Base-by-base conservation (phyloP, 1,284 basidiomycete species). In the Salmacisia buchloeana region DNA sequence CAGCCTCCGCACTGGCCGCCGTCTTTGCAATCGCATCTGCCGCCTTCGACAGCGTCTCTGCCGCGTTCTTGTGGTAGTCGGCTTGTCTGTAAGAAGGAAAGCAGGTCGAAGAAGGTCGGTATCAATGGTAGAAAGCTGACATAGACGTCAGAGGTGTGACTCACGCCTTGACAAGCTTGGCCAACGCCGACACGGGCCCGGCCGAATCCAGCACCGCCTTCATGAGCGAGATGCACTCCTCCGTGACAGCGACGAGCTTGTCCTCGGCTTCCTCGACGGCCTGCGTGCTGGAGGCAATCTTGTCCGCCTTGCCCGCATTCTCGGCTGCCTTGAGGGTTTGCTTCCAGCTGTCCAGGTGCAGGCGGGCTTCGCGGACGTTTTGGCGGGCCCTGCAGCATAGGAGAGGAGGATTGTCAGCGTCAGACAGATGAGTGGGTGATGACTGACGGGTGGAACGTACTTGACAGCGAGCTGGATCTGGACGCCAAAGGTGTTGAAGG, bases 171-270 rank as follows among this genome's bases (percentile, higher is more conserved):
- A 88, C 86, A 62, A 98, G 87, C 76, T 91, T 89, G 68, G 92
- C 92, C 59, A 98, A 81, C 82, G 93, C 91, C 85, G 91, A 92
- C 79, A 97, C 83, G 0, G 94, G 92, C 82, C 97, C 94, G 54
- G 94, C 94, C 82, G 97, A 96, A 77, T 97, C 94, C 46, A 97
- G 85, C 13, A 97, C 94, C 43, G 90, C 89, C 85, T 97, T 96
- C 94, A 97, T 97, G 64, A 96, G 85, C 13, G 90, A 92, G 78
- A 98, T 97, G 1, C 94, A 94, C 39, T 94, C 91, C 82, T 98
- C 94, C 25, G 94, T 98, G 83, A 92, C 93, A 80, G 93, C 91
- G 15, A 97, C 94, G 56, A 97, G 86, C 68, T 77, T 77, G 66
- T 80, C 79, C 65, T 80, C 79, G 15, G 79, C 79, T 52, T 73